Evolutionary conservation across 345 rosid species (phyloP).

Genomic region (Eucalyptus rudis): DNA sequence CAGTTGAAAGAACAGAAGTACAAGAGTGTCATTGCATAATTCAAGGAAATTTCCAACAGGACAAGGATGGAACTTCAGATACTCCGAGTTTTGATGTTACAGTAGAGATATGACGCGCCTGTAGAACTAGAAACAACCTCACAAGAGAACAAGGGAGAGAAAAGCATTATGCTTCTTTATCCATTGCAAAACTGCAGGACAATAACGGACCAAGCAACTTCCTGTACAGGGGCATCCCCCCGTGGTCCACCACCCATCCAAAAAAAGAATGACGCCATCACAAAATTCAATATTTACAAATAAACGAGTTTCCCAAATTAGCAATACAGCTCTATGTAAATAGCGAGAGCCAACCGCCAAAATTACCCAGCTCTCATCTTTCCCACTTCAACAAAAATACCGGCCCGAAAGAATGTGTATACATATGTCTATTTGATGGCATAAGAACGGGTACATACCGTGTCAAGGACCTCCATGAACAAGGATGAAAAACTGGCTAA

Average conservation of each 20-base stretch:
- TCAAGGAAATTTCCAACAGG: background rate
- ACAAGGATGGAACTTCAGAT: background rate
- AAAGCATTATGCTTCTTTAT: background rate
- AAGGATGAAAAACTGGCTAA: slow-evolving; percentile 75
- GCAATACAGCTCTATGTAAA: background rate
- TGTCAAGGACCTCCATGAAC: slow-evolving; percentile 51
- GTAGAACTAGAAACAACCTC: background rate
- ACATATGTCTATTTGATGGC: slow-evolving; percentile 44
- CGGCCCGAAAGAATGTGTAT: background rate
- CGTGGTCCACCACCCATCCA: background rate
- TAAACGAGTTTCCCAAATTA: background rate
- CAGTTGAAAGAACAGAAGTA: background rate
- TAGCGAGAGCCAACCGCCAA: slow-evolving; percentile 14
- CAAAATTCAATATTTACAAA: background rate
- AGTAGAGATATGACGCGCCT: background rate
- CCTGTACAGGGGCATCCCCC: slow-evolving; percentile 16
- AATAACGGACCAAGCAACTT: slow-evolving; percentile 3
- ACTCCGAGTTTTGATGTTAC: background rate
- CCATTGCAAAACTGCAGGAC: background rate
- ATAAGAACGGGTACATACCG: slow-evolving; percentile 72
- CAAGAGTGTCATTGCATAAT: background rate
- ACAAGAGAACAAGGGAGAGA: background rate
- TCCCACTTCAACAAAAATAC: slow-evolving; percentile 8
- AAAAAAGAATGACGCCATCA: background rate
- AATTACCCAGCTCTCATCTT: slow-evolving; percentile 16